These are phyloP conservation scores for Cyberlindnera amylophila DNA, from an alignment of 805 yeast genomes.

Conservation along the genomic window DNA sequence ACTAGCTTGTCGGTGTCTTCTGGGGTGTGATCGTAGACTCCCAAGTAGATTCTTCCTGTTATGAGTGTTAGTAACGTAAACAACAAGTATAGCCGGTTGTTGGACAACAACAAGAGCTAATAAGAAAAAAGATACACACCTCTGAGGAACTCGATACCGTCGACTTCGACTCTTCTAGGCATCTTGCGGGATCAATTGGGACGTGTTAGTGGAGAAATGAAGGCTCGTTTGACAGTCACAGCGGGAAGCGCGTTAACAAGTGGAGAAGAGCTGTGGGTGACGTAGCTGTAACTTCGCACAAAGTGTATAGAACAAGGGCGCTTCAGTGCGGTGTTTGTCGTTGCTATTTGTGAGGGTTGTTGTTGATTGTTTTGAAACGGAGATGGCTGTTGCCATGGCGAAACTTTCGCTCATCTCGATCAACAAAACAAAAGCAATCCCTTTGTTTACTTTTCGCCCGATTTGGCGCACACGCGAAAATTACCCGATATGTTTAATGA, in stretches of 20 bases:
- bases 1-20: conserved; percentile 70
- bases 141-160: conserved; percentile 42
- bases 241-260: neutral
- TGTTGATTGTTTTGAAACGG: too few species aligned
- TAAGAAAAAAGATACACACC: conserved; percentile 11
- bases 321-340: too few species aligned
- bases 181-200: conserved; percentile 24
- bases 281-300: too few species aligned
- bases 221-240: neutral
- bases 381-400: conserved; percentile 5
- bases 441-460: conserved; percentile 14
- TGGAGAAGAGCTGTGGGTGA: too few species aligned
- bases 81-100: neutral
- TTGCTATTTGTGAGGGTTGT: too few species aligned
- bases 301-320: too few species aligned
- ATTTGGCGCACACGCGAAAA: conserved; percentile 4
- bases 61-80: neutral
- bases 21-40: conserved; percentile 81
- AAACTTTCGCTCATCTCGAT: neutral
- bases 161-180: conserved; percentile 56
- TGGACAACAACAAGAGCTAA: neutral
- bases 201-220: neutral
- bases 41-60: conserved; percentile 65
- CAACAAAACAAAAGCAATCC: conserved; percentile 14
- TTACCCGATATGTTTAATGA: neutral